Base-by-base conservation (phyloP, 768 basidiomycete genomes). In the Aureoboletus auriporus region DNA sequence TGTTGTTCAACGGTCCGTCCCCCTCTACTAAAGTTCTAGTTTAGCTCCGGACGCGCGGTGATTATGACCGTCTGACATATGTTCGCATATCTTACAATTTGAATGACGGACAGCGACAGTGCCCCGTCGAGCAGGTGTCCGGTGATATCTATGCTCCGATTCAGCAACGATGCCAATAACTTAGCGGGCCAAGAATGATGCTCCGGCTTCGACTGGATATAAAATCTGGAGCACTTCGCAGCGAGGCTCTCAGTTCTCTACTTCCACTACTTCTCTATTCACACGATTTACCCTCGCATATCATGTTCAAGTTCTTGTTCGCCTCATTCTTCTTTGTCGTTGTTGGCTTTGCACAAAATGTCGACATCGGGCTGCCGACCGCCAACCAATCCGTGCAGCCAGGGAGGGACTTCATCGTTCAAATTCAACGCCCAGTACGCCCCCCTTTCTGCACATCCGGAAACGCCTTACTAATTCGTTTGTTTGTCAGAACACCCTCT, bases 391-490 rank as follows among this genome's bases (percentile, higher is more conserved):
- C 57, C 10, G 67, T 80, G 10, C 41, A 31, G 7, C 52, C 72
- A 27, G 78, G 79, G 6, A 56, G 51, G 6, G 54, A 57, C 11
- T 34, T 81, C 29, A 70, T 60, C 4, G 73, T 80, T 4, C 72
- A 77, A 51, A 56, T 82, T 7, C 74, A 75, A 47, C 67, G 69
- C 44, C 76, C 75, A 4, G 78, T 80, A 59, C 16, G 75, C 4
- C 28, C 2, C 5, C 5, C 23, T 3, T 4, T 29, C 7, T 10
- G 5, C 35, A 14, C 2, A 23, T 12, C 17, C 7, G 39, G 33
- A 37, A 38, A 46, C 23, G 12, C 6, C 17, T 38, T 5, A 14
- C 20, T 42, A 12, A 56, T 37, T 3, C 5, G 30, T 43, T 37
- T 7, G 12, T 8, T 39, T 20, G 8, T 6, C 36, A 77, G 74